A percentile compares a stretch with the other conserved stretches of the same genome.
These are phyloP conservation scores for Fusarium neocosmosporiellum DNA, from an alignment of 2,329 filamentous ascomycete species.

Conservation along the genomic window DNA sequence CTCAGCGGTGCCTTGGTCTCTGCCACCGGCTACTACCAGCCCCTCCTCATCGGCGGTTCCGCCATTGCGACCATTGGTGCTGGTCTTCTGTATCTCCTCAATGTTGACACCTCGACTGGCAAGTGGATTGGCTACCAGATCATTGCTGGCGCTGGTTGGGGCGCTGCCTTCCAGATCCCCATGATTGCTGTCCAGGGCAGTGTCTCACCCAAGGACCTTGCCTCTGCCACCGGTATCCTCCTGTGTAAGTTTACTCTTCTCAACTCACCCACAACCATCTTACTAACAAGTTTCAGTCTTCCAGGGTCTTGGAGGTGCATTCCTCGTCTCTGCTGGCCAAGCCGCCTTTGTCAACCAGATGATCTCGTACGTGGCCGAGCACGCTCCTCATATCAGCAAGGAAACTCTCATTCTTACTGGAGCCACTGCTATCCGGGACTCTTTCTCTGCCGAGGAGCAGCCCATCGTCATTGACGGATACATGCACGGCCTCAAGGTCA, in stretches of 20 bases:
- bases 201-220: conserved; percentile 55
- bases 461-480: conserved; percentile 69
- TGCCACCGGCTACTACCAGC: conserved; percentile 55
- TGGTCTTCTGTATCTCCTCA: conserved; percentile 57
- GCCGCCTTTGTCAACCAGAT: conserved; percentile 60
- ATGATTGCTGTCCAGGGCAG: conserved; percentile 61
- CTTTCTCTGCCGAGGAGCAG: conserved; percentile 61
- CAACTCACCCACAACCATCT: background rate
- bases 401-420: conserved; percentile 54
- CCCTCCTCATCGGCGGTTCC: conserved; percentile 58
- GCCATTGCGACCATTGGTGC: conserved; percentile 56
- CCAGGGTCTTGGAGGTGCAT: conserved; percentile 63
- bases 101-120: conserved; percentile 51
- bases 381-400: conserved; percentile 52
- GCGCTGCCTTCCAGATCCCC: conserved; percentile 59
- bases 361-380: conserved; percentile 46
- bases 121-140: conserved; percentile 67
- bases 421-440: conserved; percentile 66
- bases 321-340: conserved; percentile 61
- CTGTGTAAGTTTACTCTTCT: conserved; percentile 49
- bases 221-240: conserved; percentile 60
- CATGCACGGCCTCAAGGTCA: conserved; percentile 71
- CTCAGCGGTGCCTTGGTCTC: conserved; percentile 53
- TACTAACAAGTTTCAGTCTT: conserved; percentile 49
- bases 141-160: conserved; percentile 60